Conservation (phyloP, 2,329 filamentous ascomycete species). For the Scedosporium minutisporum region DNA sequence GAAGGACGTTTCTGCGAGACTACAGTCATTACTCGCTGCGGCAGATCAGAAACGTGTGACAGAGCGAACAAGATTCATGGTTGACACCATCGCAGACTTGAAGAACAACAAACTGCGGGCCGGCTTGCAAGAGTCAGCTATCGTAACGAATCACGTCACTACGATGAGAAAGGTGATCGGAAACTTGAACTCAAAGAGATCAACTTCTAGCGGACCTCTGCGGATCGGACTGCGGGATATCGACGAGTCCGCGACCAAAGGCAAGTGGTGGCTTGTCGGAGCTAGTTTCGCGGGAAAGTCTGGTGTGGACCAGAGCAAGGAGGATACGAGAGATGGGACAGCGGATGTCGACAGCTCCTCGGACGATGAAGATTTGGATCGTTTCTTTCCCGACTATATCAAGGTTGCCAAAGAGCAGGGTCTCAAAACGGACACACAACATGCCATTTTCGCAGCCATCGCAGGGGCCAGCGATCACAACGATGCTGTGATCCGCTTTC, state of each 20-base stretch:
- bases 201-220: conserved; percentile 71
- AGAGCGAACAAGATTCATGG: conserved; percentile 91
- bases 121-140: conserved; percentile 56
- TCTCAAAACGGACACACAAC: conserved; percentile 77
- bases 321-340: conserved; percentile 14
- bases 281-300: conserved; percentile 63
- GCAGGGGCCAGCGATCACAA: conserved; percentile 77
- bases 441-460: conserved; percentile 87
- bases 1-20: conserved; percentile 75
- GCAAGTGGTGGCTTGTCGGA: conserved; percentile 97
- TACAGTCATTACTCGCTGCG: conserved; percentile 63
- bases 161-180: conserved; percentile 85
- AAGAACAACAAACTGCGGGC: conserved; percentile 90
- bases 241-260: conserved; percentile 70
- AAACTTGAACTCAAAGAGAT: conserved; percentile 54
- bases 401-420: conserved; percentile 71
- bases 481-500: conserved; percentile 70
- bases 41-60: conserved; percentile 63
- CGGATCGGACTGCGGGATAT: conserved; percentile 76
- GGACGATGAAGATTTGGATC: conserved; percentile 37
- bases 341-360: conserved; percentile 1
- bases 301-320: conserved; percentile 12
- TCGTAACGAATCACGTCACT: conserved; percentile 72
- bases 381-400: conserved; percentile 53
- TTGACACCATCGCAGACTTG: conserved; percentile 87